A percentile compares a stretch with the other conserved stretches of the same genome.
Evolutionary conservation across 305 asterid genomes (phyloP).

Genomic region (Fraxinus nigra): DNA sequence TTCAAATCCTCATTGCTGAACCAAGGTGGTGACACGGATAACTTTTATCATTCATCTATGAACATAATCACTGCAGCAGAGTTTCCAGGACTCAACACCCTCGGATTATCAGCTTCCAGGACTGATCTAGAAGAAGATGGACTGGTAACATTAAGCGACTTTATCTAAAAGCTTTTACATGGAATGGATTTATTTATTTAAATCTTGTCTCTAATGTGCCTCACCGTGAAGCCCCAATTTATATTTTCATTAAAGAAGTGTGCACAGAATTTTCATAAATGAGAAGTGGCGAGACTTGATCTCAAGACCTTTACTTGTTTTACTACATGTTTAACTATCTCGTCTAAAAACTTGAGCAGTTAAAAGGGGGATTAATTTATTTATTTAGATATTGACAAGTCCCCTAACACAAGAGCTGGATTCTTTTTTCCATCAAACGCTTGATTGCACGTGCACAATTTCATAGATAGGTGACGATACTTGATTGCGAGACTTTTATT

Average conservation of each 20-base stretch:
- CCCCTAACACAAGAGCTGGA: not conserved
- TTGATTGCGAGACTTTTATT: not conserved
- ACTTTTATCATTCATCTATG: constrained; percentile 41
- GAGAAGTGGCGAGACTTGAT: not conserved
- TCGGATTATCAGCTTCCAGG: constrained; percentile 60
- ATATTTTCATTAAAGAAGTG: not conserved
- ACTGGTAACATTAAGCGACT: constrained; percentile 21
- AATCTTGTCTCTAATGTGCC: not conserved
- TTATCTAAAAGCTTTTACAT: not conserved
- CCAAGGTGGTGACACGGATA: constrained; percentile 46
- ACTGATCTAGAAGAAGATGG: constrained; percentile 72
- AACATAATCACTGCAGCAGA: constrained; percentile 50
- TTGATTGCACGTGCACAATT: not conserved
- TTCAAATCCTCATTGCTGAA: constrained; percentile 53
- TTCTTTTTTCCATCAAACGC: not conserved
- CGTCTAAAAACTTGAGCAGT: not conserved
- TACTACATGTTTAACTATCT: not conserved
- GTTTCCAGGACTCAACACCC: constrained; percentile 74
- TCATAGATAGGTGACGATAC: not conserved
- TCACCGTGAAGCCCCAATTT: not conserved
- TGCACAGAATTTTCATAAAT: not conserved
- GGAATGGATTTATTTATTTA: not conserved
- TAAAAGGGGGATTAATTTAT: not conserved
- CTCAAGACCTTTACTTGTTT: not conserved
- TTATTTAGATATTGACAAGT: not conserved